Conservation (phyloP, 2,329 filamentous ascomycete genomes). For the Colletotrichum theobromicola region DNA sequence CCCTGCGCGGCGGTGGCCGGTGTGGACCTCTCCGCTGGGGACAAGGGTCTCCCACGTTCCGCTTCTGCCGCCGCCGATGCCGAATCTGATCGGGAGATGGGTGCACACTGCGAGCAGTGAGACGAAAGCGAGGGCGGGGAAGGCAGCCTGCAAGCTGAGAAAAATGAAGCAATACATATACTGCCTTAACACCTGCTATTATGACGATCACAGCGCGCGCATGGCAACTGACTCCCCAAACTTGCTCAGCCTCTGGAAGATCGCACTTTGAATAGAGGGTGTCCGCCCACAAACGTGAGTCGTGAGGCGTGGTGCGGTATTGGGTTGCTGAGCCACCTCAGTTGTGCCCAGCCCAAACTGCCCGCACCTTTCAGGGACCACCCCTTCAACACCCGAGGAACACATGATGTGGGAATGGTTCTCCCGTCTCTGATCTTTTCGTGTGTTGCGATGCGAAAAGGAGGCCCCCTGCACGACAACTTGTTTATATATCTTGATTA, state of each 20-base stretch:
- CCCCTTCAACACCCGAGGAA: neutral
- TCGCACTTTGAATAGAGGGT: neutral
- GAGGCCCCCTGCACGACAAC: neutral
- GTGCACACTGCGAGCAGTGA: no score
- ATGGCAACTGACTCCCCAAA: neutral
- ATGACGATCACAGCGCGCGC: neutral
- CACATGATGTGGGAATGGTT: neutral
- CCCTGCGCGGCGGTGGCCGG: neutral
- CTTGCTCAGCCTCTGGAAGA: neutral
- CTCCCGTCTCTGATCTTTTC: neutral
- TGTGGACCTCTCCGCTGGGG: neutral
- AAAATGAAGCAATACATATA: neutral
- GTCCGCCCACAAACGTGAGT: neutral
- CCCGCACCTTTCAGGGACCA: neutral
- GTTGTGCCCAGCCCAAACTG: neutral
- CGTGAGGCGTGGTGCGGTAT: neutral
- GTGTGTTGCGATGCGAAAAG: neutral
- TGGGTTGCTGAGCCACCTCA: neutral
- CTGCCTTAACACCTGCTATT: neutral
- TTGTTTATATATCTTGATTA: neutral
- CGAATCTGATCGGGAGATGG: neutral
- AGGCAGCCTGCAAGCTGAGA: neutral
- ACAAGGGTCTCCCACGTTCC: neutral
- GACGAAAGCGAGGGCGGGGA: no score
- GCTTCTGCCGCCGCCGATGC: neutral